phyloP scores from a whole-genome alignment of 495 filamentous ascomycete species.

The Chaetomium cochliodes region DNA sequence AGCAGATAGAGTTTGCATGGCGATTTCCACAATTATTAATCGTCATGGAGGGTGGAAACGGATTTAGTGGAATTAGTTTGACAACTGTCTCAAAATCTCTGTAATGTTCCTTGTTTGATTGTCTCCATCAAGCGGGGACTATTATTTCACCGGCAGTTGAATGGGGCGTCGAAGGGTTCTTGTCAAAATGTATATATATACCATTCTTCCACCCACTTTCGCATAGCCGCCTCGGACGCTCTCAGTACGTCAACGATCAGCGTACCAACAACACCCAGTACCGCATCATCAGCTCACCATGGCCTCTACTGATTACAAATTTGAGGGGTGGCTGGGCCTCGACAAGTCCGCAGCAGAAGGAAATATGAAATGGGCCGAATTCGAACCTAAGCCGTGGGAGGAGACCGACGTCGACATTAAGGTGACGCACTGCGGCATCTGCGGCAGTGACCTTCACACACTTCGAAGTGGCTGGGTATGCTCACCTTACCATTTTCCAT shows the following conservation, averaged over 20 bases:
- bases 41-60: neutral
- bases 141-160: neutral
- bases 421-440: conserved; percentile 82
- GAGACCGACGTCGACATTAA: conserved; percentile 76
- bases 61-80: neutral
- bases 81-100: neutral
- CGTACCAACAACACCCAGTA: too few relatives aligned
- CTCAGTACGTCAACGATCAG: too few relatives aligned
- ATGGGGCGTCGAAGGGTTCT: neutral
- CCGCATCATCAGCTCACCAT: conserved; percentile 18
- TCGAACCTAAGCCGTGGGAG: conserved; percentile 74
- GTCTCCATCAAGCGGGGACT: neutral
- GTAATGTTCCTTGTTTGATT: neutral
- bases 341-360: conserved; percentile 58
- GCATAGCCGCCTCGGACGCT: too few relatives aligned
- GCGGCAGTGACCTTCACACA: conserved; percentile 75
- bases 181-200: neutral
- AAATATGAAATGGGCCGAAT: conserved; percentile 70
- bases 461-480: conserved; percentile 68
- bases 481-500: neutral
- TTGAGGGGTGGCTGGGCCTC: conserved; percentile 79
- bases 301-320: conserved; percentile 48
- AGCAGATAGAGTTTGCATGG: neutral
- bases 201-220: neutral
- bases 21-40: neutral